Evolutionary conservation across 2,329 filamentous ascomycete genomes (phyloP).

Genomic region (Ophiocordyceps robertsii): DNA sequence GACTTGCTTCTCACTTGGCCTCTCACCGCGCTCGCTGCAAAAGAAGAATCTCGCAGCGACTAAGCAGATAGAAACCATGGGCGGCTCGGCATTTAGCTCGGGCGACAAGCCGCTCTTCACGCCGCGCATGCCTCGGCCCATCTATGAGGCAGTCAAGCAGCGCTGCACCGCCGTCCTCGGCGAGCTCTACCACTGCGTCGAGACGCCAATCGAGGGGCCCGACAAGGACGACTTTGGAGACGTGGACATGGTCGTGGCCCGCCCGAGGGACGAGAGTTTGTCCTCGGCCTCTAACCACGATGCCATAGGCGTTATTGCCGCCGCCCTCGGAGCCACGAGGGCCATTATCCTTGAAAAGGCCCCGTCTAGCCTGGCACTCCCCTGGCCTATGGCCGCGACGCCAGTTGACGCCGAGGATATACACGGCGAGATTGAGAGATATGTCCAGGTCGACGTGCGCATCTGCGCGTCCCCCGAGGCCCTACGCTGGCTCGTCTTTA

Average conservation of each 20-base stretch:
- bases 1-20: neutral
- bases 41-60: too few relatives aligned
- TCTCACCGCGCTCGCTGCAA: neutral
- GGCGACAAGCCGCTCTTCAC: slow-evolving; percentile 36
- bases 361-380: slow-evolving; percentile 38
- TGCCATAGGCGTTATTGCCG: slow-evolving; percentile 17
- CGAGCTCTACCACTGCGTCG: slow-evolving; percentile 39
- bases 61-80: slow-evolving; percentile 33
- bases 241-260: slow-evolving; percentile 53
- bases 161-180: slow-evolving; percentile 32
- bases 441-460: slow-evolving; percentile 58
- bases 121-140: slow-evolving; percentile 47
- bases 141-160: slow-evolving; percentile 41
- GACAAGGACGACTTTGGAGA: slow-evolving; percentile 58
- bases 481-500: slow-evolving; percentile 53
- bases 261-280: slow-evolving; percentile 8
- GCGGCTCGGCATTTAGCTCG: slow-evolving; percentile 45
- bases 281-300: slow-evolving; percentile 2
- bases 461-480: slow-evolving; percentile 28
- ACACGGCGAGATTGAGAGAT: slow-evolving; percentile 8
- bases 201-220: slow-evolving; percentile 53
- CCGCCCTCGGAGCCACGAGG: slow-evolving; percentile 30
- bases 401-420: neutral
- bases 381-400: slow-evolving; percentile 26
- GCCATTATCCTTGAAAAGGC: slow-evolving; percentile 13